Conservation (phyloP, 495 filamentous ascomycete genomes). For the Penicillium argentinense region DNA sequence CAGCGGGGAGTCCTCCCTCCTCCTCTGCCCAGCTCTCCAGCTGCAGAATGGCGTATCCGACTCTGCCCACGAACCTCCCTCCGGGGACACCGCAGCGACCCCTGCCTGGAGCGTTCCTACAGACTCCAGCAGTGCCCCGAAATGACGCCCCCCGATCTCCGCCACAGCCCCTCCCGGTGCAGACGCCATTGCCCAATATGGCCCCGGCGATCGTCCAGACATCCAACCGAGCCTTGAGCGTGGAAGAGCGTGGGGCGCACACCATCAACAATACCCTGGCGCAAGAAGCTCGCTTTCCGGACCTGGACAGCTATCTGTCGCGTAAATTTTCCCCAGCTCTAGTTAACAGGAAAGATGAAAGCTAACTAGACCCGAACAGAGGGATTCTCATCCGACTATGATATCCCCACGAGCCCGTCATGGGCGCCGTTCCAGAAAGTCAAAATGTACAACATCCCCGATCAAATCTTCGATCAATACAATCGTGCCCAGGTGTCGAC, state of each 20-base stretch:
- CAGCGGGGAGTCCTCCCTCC: conserved; percentile 31
- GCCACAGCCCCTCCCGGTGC: conserved; percentile 19
- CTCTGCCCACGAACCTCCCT: conserved; percentile 38
- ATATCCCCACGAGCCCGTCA: conserved; percentile 60
- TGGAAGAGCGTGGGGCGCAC: conserved; percentile 74
- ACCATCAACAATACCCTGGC: conserved; percentile 79
- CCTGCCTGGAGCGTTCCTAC: conserved; percentile 70
- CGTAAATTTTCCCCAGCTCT: conserved; percentile 59
- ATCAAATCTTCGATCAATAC: conserved; percentile 84
- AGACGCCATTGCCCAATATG: conserved; percentile 36
- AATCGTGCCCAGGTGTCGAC: conserved; percentile 81
- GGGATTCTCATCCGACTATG: conserved; percentile 88
- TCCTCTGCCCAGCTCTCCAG: conserved; percentile 16
- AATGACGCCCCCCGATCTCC: conserved; percentile 2
- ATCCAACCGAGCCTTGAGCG: conserved; percentile 50
- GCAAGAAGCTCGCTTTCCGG: conserved; percentile 78
- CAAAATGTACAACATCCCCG: conserved; percentile 80
- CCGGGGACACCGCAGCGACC: conserved; percentile 60
- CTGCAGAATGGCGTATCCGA: conserved; percentile 59
- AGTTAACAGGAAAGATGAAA: not conserved
- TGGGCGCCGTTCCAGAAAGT: conserved; percentile 89
- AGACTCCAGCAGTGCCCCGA: conserved; percentile 58
- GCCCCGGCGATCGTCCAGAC: conserved; percentile 35
- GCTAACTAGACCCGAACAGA: conserved; percentile 46
- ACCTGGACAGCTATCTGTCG: conserved; percentile 84